Base-by-base conservation (phyloP, 371 early-diverging fungal species). In the Mortierella sp. region DNA sequence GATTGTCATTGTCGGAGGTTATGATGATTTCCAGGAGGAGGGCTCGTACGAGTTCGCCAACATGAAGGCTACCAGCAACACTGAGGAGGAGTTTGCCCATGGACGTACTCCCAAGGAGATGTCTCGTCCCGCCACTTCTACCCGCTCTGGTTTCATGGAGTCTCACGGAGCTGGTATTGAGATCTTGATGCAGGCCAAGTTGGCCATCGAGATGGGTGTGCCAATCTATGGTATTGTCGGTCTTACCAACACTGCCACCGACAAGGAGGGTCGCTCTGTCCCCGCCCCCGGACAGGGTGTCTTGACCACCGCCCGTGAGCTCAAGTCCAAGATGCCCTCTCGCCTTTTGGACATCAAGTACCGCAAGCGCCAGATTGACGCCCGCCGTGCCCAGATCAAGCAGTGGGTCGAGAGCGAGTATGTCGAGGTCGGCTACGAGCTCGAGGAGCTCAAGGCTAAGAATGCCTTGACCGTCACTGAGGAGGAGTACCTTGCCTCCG, bases 201-300 rank as follows among this genome's bases (percentile, higher is more conserved):
- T 97, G 55, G 99, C 99, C 24, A 91, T 98, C 78, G 93, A 98
- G 89, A 98, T 98, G 93, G 99, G 98, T 86, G 96, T 96, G 48
- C 98, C 99, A 28, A 95, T 98, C 82, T 97, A 97, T 78, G 98
- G 96, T 92, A 95, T 98, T 81, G 91, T 98, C 82, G 98, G 96
- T 74, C 91, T 95, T 76, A 96, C 96, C 81, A 97, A 95, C 91
- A 98, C 98, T 75, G 98, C 99, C 58, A 96, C 97, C 72, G 99
- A 98, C 90, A 98, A 98, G 93, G 96, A 97, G 92, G 98, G 98
- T 70, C 96, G 98, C 79, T 97, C 97, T 19, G 94, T 98, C 34
- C 99, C 98, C 44, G 98, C 98, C 72, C 99, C 99, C 80, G 98
- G 98, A 81, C 96, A 98, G 87, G 98, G 98, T 91, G 95, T 98